Conservation (phyloP, 441 rosid species). For the California macrophylla region DNA sequence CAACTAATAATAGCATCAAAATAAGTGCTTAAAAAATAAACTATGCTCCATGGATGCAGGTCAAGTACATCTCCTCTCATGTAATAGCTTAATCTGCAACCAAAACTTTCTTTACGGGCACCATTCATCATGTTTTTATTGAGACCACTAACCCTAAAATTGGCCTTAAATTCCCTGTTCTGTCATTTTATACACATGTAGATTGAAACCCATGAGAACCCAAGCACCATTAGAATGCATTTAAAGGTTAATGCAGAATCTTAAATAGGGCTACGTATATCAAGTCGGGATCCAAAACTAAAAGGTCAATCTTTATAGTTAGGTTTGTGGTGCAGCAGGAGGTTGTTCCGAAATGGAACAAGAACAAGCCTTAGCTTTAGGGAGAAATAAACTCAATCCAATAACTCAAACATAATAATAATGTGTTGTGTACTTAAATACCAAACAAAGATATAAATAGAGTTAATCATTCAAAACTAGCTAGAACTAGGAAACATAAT, state of each 20-base stretch:
- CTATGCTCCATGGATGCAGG: not conserved
- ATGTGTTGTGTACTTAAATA: too few species aligned
- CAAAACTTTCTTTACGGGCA: not conserved
- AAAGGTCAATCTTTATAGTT: too few species aligned
- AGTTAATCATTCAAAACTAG: too few species aligned
- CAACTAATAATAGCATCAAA: not conserved
- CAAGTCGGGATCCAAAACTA: too few species aligned
- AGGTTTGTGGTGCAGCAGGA: too few species aligned
- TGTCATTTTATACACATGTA: not conserved
- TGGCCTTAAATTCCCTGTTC: not conserved
- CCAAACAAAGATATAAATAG: too few species aligned
- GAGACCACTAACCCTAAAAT: not conserved
- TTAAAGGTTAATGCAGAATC: not conserved
- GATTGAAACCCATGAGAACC: not conserved
- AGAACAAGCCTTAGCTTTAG: too few species aligned
- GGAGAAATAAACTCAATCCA: too few species aligned
- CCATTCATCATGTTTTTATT: not conserved
- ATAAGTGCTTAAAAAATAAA: not conserved
- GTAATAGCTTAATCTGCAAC: not conserved
- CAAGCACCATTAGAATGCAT: not conserved
- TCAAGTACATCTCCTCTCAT: not conserved
- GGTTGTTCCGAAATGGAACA: too few species aligned
- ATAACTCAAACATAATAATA: too few species aligned
- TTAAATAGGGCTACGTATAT: too few species aligned
- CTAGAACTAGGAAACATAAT: too few species aligned